Evolutionary conservation across 2,329 filamentous ascomycete genomes (phyloP), one percentile per base, ranked within the genome.

Genomic region (Dactylellina cionopaga): DNA sequence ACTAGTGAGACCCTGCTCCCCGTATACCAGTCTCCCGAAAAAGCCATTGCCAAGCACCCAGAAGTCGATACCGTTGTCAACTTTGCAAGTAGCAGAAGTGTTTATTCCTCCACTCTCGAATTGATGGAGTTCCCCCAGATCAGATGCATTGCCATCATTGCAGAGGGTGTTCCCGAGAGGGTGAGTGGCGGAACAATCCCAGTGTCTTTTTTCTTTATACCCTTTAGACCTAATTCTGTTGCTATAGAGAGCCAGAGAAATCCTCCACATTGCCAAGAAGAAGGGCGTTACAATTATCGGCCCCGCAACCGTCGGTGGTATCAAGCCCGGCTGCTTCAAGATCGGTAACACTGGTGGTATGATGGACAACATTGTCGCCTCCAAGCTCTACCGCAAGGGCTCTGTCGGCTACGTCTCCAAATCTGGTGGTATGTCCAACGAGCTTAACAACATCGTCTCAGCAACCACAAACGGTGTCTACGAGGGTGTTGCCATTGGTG

Each of bases 301-400:
- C 76, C 95, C 95, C 76, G 95, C 95, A 79, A 99, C 95, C 64
- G 95, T 99, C 75, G 95, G 95, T 88, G 95, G 95, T 80, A 98
- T 99, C 85, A 99, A 98, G 89, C 95, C 95, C 75, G 95, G 95
- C 82, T 92, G 91, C 82, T 99, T 94, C 91, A 99, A 98, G 89
- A 99, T 99, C 77, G 95, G 95, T 82, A 99, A 99, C 88, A 99
- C 95, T 79, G 95, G 95, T 88, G 95, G 95, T 83, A 99, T 99
- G 95, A 99, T 99, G 95, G 95, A 99, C 88, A 99, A 99, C 88
- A 99, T 99, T 80, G 95, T 99, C 76, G 92, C 95, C 78, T 98
- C 95, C 82, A 99, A 99, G 89, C 92, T 99, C 74, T 99, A 99
- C 89, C 94, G 95, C 84, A 95, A 95, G 85, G 95, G 95, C 79